These are phyloP conservation scores for Taphrina pruni DNA, from an alignment of 1,139 yeast genomes.

Conservation along the genomic window DNA sequence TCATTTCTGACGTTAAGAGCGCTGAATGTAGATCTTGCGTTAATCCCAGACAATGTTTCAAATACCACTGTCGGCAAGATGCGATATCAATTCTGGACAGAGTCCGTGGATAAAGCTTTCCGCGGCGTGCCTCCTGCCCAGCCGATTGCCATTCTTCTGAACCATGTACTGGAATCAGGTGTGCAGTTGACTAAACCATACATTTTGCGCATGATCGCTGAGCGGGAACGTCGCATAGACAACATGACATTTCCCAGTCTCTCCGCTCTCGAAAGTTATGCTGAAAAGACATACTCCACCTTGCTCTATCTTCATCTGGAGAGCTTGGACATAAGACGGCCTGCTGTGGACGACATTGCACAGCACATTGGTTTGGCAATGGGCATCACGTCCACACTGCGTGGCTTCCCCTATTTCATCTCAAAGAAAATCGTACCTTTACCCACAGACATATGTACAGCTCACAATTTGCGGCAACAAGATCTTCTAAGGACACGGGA, in stretches of 20 bases:
- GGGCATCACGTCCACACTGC: slow-evolving; percentile 69
- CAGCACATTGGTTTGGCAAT: slow-evolving; percentile 80
- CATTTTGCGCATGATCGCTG: slow-evolving; percentile 66
- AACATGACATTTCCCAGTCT: slow-evolving; percentile 59
- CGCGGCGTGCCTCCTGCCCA: slow-evolving; percentile 55
- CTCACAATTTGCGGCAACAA: slow-evolving; percentile 68
- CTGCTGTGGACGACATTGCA: slow-evolving; percentile 68
- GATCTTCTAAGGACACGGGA: slow-evolving; percentile 60
- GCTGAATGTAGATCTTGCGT: slow-evolving; percentile 70
- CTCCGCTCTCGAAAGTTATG: slow-evolving; percentile 72
- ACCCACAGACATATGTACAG: slow-evolving; percentile 68
- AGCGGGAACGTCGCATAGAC: slow-evolving; percentile 61
- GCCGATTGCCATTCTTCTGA: slow-evolving; percentile 65
- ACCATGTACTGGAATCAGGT: slow-evolving; percentile 48
- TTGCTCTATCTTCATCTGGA: slow-evolving; percentile 72
- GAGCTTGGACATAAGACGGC: slow-evolving; percentile 52
- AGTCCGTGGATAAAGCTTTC: slow-evolving; percentile 51
- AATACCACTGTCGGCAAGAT: slow-evolving; percentile 51
- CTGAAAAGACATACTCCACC: slow-evolving; percentile 82
- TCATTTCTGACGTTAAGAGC: slow-evolving; percentile 72
- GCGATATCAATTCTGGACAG: slow-evolving; percentile 55
- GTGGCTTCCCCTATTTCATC: slow-evolving; percentile 68
- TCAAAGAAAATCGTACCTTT: slow-evolving; percentile 57
- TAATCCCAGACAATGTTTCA: slow-evolving; percentile 59
- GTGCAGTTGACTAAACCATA: slow-evolving; percentile 61